Conservation (phyloP, 2,329 filamentous ascomycete genomes). For the Gyromitra esculenta region DNA sequence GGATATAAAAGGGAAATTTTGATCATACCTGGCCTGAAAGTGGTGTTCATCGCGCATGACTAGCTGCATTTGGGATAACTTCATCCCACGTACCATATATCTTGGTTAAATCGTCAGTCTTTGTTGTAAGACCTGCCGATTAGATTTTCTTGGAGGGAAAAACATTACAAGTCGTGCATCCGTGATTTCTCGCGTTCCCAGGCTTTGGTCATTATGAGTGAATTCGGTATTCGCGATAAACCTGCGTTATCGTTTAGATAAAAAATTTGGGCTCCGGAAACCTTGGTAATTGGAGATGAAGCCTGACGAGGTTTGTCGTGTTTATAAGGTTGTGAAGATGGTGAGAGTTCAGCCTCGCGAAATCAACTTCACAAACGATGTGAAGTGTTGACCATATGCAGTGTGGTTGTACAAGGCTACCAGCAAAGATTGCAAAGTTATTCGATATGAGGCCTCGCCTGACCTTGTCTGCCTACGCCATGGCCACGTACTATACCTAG, state of each 20-base stretch:
- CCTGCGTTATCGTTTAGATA: conserved; percentile 34
- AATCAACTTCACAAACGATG: conserved; percentile 34
- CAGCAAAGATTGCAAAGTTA: conserved; percentile 37
- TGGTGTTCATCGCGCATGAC: conserved; percentile 51
- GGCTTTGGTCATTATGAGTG: conserved; percentile 53
- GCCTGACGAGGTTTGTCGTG: conserved; percentile 36
- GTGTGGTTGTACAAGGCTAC: conserved; percentile 54
- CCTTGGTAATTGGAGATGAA: conserved; percentile 28
- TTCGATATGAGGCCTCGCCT: conserved; percentile 46
- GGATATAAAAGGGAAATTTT: conserved; percentile 11
- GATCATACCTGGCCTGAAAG: conserved; percentile 52
- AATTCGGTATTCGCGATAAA: conserved; percentile 38
- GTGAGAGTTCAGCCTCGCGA: conserved; percentile 49
- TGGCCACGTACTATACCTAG: conserved; percentile 50
- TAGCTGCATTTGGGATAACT: conserved; percentile 46
- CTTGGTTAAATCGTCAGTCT: conserved; percentile 40
- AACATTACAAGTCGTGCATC: conserved; percentile 52
- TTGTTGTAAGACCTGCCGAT: conserved; percentile 8
- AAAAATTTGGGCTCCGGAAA: conserved; percentile 27
- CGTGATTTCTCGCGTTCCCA: conserved; percentile 54
- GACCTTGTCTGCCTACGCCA: conserved; percentile 45
- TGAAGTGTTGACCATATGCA: conserved; percentile 37
- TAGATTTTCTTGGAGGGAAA: conserved; percentile 17
- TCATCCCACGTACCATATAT: conserved; percentile 54
- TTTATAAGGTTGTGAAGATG: conserved; percentile 46